Evolutionary conservation across 2,329 filamentous ascomycete species (phyloP).

Genomic region (Myrmaecium sp.): DNA sequence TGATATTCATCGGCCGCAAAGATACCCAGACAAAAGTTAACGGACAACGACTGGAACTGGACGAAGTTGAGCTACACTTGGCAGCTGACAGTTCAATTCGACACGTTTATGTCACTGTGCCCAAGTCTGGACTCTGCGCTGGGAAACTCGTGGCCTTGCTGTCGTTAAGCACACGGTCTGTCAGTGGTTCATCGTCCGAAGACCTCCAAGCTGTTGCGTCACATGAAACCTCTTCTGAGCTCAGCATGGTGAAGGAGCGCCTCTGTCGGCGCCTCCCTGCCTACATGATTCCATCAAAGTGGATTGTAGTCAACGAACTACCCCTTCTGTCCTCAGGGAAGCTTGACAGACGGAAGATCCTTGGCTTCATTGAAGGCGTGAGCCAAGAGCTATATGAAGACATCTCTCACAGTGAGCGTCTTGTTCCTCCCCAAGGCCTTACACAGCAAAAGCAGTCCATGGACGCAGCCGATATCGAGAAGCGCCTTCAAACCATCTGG

Average conservation of each 20-base stretch:
- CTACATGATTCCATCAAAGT: conserved; percentile 20
- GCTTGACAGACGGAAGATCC: too few relatives aligned
- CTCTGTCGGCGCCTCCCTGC: too few relatives aligned
- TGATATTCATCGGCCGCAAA: conserved; percentile 5
- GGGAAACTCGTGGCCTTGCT: conserved; percentile 3
- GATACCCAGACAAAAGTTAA: conserved; percentile 10
- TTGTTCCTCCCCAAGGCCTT: too few relatives aligned
- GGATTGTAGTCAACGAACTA: conserved; percentile 19
- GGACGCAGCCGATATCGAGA: neutral
- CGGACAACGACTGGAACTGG: conserved; percentile 21
- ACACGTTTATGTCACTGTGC: conserved; percentile 1
- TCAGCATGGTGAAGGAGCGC: too few relatives aligned
- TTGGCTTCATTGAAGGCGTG: too few relatives aligned
- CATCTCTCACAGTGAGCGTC: too few relatives aligned
- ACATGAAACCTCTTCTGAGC: neutral
- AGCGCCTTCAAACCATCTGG: neutral
- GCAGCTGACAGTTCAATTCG: conserved; percentile 3
- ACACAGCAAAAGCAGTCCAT: too few relatives aligned
- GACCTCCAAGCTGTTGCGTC: neutral
- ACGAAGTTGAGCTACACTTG: conserved; percentile 20
- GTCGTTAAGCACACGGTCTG: too few relatives aligned
- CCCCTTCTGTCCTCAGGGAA: conserved; percentile 19
- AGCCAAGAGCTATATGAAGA: too few relatives aligned
- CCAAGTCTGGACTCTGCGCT: conserved; percentile 3
- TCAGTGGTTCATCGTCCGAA: conserved; percentile 7